Evolutionary conservation across 2,329 filamentous ascomycete genomes (phyloP).

Genomic region (Truncatella angustata): DNA sequence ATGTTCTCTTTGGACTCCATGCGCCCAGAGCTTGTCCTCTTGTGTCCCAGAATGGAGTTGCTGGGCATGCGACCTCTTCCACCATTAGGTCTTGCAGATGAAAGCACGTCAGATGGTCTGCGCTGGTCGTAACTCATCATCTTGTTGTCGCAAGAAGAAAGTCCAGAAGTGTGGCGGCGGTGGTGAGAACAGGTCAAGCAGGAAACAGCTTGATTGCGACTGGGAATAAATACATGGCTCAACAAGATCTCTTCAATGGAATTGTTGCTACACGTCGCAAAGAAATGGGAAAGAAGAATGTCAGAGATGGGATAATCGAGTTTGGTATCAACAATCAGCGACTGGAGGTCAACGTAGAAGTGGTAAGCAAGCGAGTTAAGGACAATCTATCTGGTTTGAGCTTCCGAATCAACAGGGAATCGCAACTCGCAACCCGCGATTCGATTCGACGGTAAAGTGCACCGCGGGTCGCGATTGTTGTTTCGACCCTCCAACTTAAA

Average conservation of each 20-base stretch:
- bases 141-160: not conserved
- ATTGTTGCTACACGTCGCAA: not conserved
- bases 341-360: no score
- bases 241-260: not conserved
- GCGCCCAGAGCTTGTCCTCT: slow-evolving; percentile 3
- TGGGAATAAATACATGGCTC: slow-evolving; percentile 6
- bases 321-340: not conserved
- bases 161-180: not conserved
- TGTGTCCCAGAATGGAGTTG: slow-evolving; percentile 2
- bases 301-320: not conserved
- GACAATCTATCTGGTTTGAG: no score
- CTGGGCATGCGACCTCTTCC: not conserved
- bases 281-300: not conserved
- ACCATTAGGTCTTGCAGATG: slow-evolving; percentile 4
- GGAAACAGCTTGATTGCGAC: slow-evolving; percentile 2
- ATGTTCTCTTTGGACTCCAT: slow-evolving; percentile 8
- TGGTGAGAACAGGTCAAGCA: not conserved
- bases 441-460: no score
- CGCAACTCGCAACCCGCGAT: no score
- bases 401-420: no score
- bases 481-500: no score
- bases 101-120: slow-evolving; percentile 4
- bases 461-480: no score
- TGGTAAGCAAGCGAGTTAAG: no score
- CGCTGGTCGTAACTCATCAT: slow-evolving; percentile 7